Base-by-base conservation (phyloP, 139 green algal genomes). In the Raphidocelis subcapitata region DNA sequence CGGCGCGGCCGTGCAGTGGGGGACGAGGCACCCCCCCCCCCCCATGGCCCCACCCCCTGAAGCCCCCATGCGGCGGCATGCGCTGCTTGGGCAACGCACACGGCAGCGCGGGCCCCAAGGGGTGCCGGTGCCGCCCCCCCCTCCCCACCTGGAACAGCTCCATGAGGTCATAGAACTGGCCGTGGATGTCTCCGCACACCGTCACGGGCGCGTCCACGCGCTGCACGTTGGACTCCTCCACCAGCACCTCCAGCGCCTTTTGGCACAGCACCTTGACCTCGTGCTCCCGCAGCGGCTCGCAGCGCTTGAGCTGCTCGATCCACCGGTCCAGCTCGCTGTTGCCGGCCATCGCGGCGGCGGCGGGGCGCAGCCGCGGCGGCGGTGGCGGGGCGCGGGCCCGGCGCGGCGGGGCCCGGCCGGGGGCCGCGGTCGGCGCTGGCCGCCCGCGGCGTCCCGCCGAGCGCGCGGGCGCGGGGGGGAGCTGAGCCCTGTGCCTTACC, bases 191-290 rank as follows among this genome's bases (percentile, higher is more conserved):
- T 3, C 95, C 95, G 73, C 92, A 97, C 29, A 97, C 91, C 36
- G 96, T 99, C 36, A 99, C 96, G 15, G 96, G 96, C 0, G 93
- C 82, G 60, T 98, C 93, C 5, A 99, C 92, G 14, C 88, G 85
- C 82, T 99, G 96, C 60, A 99, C 96, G 69, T 99, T 99, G 56
- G 88, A 90, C 84, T 99, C 96, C 82, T 99, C 96, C 41, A 98
- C 94, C 15, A 98, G 72, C 4, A 98, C 85, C 66, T 98, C 94
- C 36, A 97, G 87, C 0, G 94, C 94, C 75, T 93, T 94, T 21
- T 96, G 84, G 77, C 96, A 99, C 16, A 99, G 82, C 20, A 72
- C 54, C 81, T 98, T 98, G 12, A 99, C 96, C 62, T 98, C 93
- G 15, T 65, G 56, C 83, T 99, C 96, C 65, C 89, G 87, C n/a